Evolutionary conservation across 2,329 filamentous ascomycete genomes (phyloP), one percentile per base, ranked within the genome.

Genomic region (Xylaria sp.): DNA sequence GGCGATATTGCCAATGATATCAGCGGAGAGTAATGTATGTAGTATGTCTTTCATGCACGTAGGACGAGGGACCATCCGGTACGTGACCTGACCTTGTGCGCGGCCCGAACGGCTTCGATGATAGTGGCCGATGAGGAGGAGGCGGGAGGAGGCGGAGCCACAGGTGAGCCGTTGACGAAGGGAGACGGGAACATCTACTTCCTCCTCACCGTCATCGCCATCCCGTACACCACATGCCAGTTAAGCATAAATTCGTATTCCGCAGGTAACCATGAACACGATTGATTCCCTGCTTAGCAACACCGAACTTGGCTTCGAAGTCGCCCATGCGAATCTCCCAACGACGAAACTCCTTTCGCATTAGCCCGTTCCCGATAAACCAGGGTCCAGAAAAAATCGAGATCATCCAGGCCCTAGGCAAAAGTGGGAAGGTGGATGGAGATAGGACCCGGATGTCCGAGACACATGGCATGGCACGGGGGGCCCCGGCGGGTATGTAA

Each of bases 381-480:
- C 7, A 42, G 37, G 37, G 11, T 42, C 8, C 2, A 42, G 11
- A 9, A 42, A 6, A 10, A 13, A 42, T 42, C 9, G 2, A 42
- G 37, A 10, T 42, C 37, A 30, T 30, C 16, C 16, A 30, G 23
- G 37, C 9, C 9, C 37, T 42, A 42, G 58, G 55, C 61, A 49
- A 13, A 52, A 63, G 47, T 5, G 37, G 60, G 60, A 58, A 62
- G 58, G 60, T 59, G 44, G 35, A 37, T 37, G 35, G 42, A 35
- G 13, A 37, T 46, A 49, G 59, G 49, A 58, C 39, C 61, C 53
- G 42, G 42, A 46, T 46, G 42, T 63, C 61, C 58, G 61, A 39
- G 55, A 56, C 58, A 63, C 58, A 63, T 63, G 58, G 61, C 50
- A 16, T 16, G 16, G 16, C 16, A 16, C 16, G 16, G 16, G 58